Evolutionary conservation across 768 basidiomycete species (phyloP), one percentile per base, ranked within the genome.

Genomic region (Amanita phalloides): DNA sequence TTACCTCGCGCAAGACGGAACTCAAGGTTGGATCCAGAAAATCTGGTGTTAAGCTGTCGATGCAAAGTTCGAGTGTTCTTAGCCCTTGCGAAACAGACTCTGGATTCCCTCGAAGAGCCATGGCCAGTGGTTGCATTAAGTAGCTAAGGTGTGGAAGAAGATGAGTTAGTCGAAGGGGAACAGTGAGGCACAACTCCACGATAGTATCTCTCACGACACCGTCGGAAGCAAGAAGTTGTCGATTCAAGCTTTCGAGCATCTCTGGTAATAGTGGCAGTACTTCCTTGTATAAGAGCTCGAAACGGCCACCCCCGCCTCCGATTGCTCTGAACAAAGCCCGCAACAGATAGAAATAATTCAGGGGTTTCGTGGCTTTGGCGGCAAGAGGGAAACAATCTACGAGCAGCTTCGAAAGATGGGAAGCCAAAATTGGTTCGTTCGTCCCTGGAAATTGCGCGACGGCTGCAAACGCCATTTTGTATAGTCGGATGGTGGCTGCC

Each of bases 371-470:
- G 1, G 95, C 85, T 64, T 92, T 94, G 26, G 91, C 87, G 2
- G 95, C 92, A 48, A 94, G 75, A 35, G 92, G 89, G 64, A 99
- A 96, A 54, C 90, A 97, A 60, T 93, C 89, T 86, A 96, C 94
- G 59, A 99, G 84, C 42, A 99, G 68, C 64, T 90, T 90, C 13
- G 89, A 83, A 33, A 99, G 77, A 68, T 98, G 91, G 1, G 88
- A 82, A 11, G 92, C 92, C n/a, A 99, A 72, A 49, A 98, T 91
- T 6, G 85, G 78, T 66, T 99, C 96, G 66, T 97, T 98, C 17
- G 76, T 67, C 20, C 64, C 63, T 20, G 92, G 84, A 65, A 79
- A 82, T 46, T 77, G 60, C 10, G 83, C 80, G 48, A 97, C 90
- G 4, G 95, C 90, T 53, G 77, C 75, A 66, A 98, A 99, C 11